A percentile compares a stretch with the other conserved stretches of the same genome.
Conservation (phyloP, 2,329 filamentous ascomycete species). For the Trichoderma oligosporum region DNA sequence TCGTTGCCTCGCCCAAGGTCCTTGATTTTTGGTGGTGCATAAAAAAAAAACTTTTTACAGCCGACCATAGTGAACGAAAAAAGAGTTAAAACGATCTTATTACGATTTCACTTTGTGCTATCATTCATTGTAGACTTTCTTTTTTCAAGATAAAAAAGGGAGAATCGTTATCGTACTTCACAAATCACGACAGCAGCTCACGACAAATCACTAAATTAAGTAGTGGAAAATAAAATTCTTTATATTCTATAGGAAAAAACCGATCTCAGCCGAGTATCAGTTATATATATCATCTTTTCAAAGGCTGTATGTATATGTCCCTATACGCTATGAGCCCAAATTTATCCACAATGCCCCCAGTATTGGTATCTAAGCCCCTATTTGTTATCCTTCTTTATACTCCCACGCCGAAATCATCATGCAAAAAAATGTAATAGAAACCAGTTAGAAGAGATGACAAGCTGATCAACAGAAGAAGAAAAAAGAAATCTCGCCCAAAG, state of each 20-base stretch:
- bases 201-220: neutral
- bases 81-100: conserved; percentile 22
- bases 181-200: no score
- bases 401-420: conserved; percentile 2
- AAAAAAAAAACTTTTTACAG: conserved; percentile 29
- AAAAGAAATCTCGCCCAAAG: neutral
- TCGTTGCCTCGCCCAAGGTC: conserved; percentile 65
- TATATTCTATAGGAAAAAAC: conserved; percentile 12
- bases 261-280: neutral
- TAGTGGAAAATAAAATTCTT: neutral
- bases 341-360: conserved; percentile 13
- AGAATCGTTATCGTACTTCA: no score
- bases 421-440: neutral
- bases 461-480: conserved; percentile 11
- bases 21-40: conserved; percentile 21
- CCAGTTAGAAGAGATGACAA: neutral
- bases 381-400: conserved; percentile 15
- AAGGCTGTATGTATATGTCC: conserved; percentile 6
- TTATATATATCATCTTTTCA: conserved; percentile 6
- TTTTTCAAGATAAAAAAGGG: no score
- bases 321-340: conserved; percentile 13
- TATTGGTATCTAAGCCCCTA: conserved; percentile 16
- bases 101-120: no score
- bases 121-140: no score
- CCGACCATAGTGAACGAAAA: conserved; percentile 24